phyloP scores from a whole-genome alignment of 2,329 filamentous ascomycete genomes.

The Mycosphaerelloides madeirae region DNA sequence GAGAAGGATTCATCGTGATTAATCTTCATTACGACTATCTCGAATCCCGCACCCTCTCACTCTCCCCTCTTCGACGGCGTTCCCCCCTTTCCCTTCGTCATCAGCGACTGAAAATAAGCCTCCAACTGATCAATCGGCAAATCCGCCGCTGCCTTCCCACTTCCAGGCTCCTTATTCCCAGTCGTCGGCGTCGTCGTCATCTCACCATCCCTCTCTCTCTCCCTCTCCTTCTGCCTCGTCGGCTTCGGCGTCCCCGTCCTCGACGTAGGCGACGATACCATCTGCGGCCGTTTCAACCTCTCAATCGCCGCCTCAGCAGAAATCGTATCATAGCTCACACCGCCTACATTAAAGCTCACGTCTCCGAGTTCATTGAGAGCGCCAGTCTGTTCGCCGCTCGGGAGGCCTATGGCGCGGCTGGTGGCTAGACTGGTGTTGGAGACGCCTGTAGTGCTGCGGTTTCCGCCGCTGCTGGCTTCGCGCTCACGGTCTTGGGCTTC shows the following conservation, averaged over 20 bases:
- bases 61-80: too few relatives aligned
- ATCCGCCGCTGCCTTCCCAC: conserved; percentile 41
- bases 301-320: conserved; percentile 32
- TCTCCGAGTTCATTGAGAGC: conserved; percentile 31
- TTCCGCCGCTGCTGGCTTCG: conserved; percentile 27
- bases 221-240: conserved; percentile 10
- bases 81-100: conserved; percentile 43
- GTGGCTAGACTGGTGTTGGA: conserved; percentile 18
- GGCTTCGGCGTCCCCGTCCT: conserved; percentile 17
- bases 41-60: too few relatives aligned
- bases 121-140: conserved; percentile 52
- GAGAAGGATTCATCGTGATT: too few relatives aligned
- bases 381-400: conserved; percentile 35
- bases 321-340: conserved; percentile 61
- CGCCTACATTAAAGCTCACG: conserved; percentile 81
- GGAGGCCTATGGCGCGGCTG: conserved; percentile 19
- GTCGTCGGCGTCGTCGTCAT: conserved; percentile 5
- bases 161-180: not conserved
- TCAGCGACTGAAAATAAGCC: conserved; percentile 56
- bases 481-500: conserved; percentile 62
- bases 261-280: conserved; percentile 8
- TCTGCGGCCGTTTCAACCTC: conserved; percentile 25
- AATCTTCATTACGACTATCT: too few relatives aligned
- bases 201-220: conserved; percentile 8
- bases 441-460: conserved; percentile 11